phyloP scores from a whole-genome alignment of 2,329 filamentous ascomycete genomes.

The Aspergillus ochraceoroseus region DNA sequence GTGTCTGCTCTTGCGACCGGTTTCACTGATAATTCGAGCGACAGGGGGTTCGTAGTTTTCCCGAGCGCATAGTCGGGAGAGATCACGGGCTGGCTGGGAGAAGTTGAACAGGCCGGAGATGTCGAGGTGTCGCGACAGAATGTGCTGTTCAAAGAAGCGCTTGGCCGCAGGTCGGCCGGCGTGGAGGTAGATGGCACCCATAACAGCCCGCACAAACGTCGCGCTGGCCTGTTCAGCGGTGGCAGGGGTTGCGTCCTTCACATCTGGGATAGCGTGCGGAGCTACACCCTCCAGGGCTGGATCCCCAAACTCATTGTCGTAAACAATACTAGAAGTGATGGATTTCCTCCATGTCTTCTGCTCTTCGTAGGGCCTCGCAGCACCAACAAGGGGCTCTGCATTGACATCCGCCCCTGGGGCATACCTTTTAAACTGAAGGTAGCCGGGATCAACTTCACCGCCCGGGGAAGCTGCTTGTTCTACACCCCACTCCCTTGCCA shows the following conservation, averaged over 20 bases:
- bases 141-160: conserved; percentile 75
- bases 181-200: conserved; percentile 82
- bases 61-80: conserved; percentile 74
- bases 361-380: conserved; percentile 43
- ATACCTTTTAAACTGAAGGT: conserved; percentile 69
- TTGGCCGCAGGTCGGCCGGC: conserved; percentile 72
- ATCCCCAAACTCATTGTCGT: conserved; percentile 82
- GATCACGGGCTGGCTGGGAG: conserved; percentile 74
- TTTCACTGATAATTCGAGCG: conserved; percentile 83
- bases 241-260: conserved; percentile 30
- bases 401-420: conserved; percentile 42
- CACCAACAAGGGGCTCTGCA: conserved; percentile 40
- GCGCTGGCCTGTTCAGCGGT: conserved; percentile 60
- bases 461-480: conserved; percentile 82
- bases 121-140: conserved; percentile 73
- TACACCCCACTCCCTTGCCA: conserved; percentile 85
- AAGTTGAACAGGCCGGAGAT: conserved; percentile 78
- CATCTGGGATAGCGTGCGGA: conserved; percentile 20
- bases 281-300: conserved; percentile 32
- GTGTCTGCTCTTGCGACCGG: conserved; percentile 74
- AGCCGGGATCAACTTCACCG: conserved; percentile 82
- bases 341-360: conserved; percentile 62
- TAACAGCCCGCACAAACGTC: conserved; percentile 74
- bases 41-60: conserved; percentile 86
- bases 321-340: conserved; percentile 69